Evolutionary conservation across 192 early-diverging fungal genomes (phyloP).

Genomic region (Umbelopsis sp.): DNA sequence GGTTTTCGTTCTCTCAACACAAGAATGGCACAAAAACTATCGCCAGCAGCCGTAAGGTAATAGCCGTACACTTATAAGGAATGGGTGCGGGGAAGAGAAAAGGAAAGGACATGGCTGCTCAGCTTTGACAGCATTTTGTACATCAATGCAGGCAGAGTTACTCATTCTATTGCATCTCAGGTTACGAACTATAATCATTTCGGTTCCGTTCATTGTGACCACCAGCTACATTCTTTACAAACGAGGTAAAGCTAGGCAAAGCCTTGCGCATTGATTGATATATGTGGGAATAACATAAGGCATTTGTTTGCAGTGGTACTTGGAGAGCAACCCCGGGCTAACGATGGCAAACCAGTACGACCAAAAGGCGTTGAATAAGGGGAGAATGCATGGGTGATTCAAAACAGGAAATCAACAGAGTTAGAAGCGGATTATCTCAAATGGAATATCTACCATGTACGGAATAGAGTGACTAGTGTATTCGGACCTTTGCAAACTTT

Average conservation of each 20-base stretch:
- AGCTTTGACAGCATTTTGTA: neutral
- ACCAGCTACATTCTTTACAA: constrained; percentile 43
- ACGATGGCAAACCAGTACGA: constrained; percentile 36
- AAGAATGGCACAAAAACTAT: constrained; percentile 17
- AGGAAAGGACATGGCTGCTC: neutral
- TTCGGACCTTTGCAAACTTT: constrained; percentile 11
- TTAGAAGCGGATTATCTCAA: neutral
- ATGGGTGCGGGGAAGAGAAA: no score
- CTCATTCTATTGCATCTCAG: constrained; percentile 12
- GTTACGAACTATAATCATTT: constrained; percentile 37
- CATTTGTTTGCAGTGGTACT: constrained; percentile 29
- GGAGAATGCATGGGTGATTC: neutral
- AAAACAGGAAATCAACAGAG: neutral
- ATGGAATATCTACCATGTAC: neutral
- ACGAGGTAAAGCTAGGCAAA: constrained; percentile 28
- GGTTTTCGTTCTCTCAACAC: neutral
- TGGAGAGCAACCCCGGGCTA: constrained; percentile 32
- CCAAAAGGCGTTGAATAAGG: constrained; percentile 35
- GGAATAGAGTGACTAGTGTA: neutral
- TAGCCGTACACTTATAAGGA: no score
- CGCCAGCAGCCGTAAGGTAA: constrained; percentile 12
- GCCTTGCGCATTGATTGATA: no score
- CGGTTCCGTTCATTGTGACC: constrained; percentile 32
- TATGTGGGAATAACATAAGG: neutral
- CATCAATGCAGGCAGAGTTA: no score